Base-by-base conservation (phyloP, 2,329 filamentous ascomycete genomes). In the Penicillium sp. region DNA sequence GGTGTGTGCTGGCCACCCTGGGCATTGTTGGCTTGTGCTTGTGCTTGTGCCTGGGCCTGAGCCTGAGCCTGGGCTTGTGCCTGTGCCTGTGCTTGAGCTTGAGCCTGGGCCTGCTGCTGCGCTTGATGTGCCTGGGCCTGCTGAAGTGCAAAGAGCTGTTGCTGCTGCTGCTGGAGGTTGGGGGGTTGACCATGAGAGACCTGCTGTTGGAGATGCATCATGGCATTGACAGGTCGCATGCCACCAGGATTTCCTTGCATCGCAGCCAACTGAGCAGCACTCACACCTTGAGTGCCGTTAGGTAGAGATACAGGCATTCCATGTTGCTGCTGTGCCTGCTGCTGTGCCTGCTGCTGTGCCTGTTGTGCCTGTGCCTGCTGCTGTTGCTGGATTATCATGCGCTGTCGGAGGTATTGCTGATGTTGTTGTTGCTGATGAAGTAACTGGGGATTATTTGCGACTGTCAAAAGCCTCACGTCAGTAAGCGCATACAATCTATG, bases 381-480 rank as follows among this genome's bases (percentile, higher is more conserved):
- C 6, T 66, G 62, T 9, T 66, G 58, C 32, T 50, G 50, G 12
- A 52, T 48, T 48, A 54, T 45, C 52, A 52, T 48, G 13, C 46
- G 52, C 34, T 50, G 52, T 12, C 47, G 52, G 28, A 52, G 48
- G 13, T 43, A 47, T 12, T 50, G 48, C 7, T 63, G 58, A 38
- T 58, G 65, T 45, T 55, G 58, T 9, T 66, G 65, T 5, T 43
- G 41, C 25, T 66, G 66, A 43, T 76, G 74, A 42, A 73, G 57
- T 51, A 77, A 66, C 55, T 76, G 71, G 25, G 70, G 69, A 46
- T 73, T 73, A 45, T 66, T 68, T 27, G 67, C 57, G 49, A 69
- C 68, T 70, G 57, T 9, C 41, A 33, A 45, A 9, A 26, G 8
- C 7, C 40, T 38, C 18, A 36, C 5, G 42, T 59, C 48, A 59